Evolutionary conservation across 1,284 basidiomycete genomes (phyloP).

Genomic region (Naganishia cerealis): DNA sequence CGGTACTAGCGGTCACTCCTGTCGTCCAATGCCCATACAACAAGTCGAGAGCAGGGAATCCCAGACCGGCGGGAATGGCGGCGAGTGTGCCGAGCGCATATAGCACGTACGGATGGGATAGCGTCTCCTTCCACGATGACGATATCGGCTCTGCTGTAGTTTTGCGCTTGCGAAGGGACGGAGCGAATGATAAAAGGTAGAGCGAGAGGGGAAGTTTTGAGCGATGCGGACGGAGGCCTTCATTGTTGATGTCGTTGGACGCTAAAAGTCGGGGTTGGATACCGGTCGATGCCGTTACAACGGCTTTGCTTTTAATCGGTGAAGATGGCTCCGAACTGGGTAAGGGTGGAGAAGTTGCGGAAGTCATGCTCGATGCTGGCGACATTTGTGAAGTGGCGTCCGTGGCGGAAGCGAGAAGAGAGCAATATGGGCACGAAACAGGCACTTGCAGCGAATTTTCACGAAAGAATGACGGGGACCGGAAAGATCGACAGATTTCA

Average conservation of each 20-base stretch:
- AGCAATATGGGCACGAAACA: too few species aligned
- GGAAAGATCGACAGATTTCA: too few species aligned
- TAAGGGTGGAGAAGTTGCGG: neutral
- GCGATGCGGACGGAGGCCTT: conserved; percentile 1
- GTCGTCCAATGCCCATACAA: conserved; percentile 42
- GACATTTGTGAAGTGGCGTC: neutral
- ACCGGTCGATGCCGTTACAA: neutral
- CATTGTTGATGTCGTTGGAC: conserved; percentile 1
- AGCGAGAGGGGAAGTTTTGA: conserved; percentile 8
- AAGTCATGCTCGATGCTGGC: neutral
- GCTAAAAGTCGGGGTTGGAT: conserved; percentile 7
- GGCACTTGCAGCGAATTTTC: too few species aligned
- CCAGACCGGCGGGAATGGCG: conserved; percentile 37
- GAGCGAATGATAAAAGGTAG: conserved; percentile 20
- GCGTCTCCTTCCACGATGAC: neutral
- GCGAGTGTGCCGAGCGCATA: conserved; percentile 38
- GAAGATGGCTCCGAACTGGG: neutral
- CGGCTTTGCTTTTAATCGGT: neutral
- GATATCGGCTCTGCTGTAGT: neutral
- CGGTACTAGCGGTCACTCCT: conserved; percentile 36
- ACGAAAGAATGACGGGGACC: too few species aligned
- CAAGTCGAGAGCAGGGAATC: conserved; percentile 40
- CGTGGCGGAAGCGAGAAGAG: neutral
- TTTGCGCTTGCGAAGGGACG: neutral
- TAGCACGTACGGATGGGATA: conserved; percentile 34